These are phyloP conservation scores for Lactifluus subvellereus DNA, from an alignment of 768 basidiomycete genomes.

Conservation along the genomic window DNA sequence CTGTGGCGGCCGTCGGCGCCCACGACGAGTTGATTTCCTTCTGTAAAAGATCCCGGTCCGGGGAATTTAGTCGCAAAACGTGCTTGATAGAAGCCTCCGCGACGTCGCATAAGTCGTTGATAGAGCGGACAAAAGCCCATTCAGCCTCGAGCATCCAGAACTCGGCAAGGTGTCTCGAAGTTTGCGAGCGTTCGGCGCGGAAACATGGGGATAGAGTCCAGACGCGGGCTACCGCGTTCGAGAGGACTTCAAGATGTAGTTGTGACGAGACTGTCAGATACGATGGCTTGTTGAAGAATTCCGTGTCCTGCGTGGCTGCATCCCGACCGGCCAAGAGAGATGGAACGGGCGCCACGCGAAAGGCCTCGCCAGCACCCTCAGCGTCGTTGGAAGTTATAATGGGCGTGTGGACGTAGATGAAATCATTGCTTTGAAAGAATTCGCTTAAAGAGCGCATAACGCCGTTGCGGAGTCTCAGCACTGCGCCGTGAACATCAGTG, in stretches of 20 bases:
- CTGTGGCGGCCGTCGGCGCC: constrained; percentile 36
- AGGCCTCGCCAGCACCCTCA: constrained; percentile 94
- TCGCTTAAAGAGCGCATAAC: constrained; percentile 51
- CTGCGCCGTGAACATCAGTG: constrained; percentile 61
- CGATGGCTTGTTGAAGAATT: constrained; percentile 72
- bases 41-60: constrained; percentile 37
- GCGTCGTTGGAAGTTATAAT: constrained; percentile 88
- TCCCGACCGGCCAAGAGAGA: constrained; percentile 19
- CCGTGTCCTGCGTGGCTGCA: constrained; percentile 28
- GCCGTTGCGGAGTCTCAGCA: constrained; percentile 66
- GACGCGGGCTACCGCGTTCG: constrained; percentile 69
- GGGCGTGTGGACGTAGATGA: constrained; percentile 76
- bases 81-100: constrained; percentile 51
- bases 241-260: constrained; percentile 87
- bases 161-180: constrained; percentile 89
- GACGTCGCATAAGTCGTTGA: constrained; percentile 49
- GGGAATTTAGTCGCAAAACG: constrained; percentile 31
- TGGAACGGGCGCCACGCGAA: constrained; percentile 51
- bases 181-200: constrained; percentile 85
- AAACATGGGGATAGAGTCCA: constrained; percentile 94
- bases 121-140: constrained; percentile 53
- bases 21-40: constrained; percentile 34
- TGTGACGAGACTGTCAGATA: constrained; percentile 95
- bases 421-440: constrained; percentile 79
- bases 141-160: constrained; percentile 99